phyloP scores from a whole-genome alignment of 2,329 filamentous ascomycete genomes.

The Rasamsonia emersonii region DNA sequence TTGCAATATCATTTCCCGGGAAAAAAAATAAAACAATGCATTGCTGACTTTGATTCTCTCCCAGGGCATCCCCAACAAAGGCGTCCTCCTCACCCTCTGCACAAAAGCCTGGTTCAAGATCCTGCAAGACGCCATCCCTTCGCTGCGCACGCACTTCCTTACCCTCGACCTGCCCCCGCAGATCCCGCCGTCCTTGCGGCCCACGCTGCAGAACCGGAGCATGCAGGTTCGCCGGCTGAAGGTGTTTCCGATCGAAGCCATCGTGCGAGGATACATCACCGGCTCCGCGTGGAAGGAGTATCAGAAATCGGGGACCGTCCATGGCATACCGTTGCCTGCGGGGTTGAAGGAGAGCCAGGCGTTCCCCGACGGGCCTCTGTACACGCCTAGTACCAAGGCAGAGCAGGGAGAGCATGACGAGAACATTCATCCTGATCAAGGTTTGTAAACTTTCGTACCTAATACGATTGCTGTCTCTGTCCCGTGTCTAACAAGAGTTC shows the following conservation, averaged over 20 bases:
- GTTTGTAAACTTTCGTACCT: constrained; percentile 25
- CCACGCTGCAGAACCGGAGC: constrained; percentile 53
- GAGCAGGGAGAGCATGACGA: constrained; percentile 70
- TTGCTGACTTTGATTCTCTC: constrained; percentile 1
- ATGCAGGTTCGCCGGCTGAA: constrained; percentile 70
- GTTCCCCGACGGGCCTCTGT: constrained; percentile 59
- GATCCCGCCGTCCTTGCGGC: constrained; percentile 40
- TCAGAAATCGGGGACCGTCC: constrained; percentile 63
- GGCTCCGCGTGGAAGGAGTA: constrained; percentile 80
- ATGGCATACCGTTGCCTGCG: constrained; percentile 60
- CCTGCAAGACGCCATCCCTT: constrained; percentile 48
- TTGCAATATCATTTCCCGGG: constrained; percentile 34
- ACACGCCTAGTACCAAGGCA: constrained; percentile 80
- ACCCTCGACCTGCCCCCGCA: constrained; percentile 47
- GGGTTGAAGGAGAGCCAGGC: constrained; percentile 64
- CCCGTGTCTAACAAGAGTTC: constrained; percentile 7
- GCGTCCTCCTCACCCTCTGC: constrained; percentile 57
- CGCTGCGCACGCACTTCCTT: constrained; percentile 56
- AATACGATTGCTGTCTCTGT: neutral
- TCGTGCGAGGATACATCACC: constrained; percentile 84
- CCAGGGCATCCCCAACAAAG: constrained; percentile 60
- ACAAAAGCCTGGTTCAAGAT: constrained; percentile 61
- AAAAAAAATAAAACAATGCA: too few relatives aligned
- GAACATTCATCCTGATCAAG: constrained; percentile 68
- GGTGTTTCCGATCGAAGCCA: constrained; percentile 71